Evolutionary conservation across 768 basidiomycete species (phyloP).

Genomic region (Punctularia strigosozonata): DNA sequence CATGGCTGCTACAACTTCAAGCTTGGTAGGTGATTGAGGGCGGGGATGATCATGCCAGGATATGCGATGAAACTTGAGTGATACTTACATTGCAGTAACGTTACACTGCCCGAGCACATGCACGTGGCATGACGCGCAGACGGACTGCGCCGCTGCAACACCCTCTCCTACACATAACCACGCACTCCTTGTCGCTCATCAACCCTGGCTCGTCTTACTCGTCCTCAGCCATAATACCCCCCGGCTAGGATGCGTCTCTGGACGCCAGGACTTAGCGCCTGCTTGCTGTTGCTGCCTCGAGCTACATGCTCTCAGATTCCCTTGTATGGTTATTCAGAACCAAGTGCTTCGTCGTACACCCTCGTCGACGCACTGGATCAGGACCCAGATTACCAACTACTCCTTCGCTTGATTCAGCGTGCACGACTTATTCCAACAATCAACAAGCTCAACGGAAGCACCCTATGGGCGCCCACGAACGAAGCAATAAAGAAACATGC

Average conservation of each 20-base stretch:
- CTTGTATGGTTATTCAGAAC: conserved; percentile 12
- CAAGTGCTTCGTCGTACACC: conserved; percentile 32
- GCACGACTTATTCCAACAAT: conserved; percentile 86
- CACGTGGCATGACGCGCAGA: too few species aligned
- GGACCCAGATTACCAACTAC: conserved; percentile 67
- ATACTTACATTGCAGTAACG: too few species aligned
- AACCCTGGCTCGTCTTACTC: conserved; percentile 3
- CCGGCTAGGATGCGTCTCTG: conserved; percentile 20
- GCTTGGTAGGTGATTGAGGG: neutral
- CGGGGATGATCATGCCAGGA: neutral
- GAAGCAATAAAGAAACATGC: conserved; percentile 60
- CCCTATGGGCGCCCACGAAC: conserved; percentile 94
- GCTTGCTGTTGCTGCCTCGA: too few species aligned
- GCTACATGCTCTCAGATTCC: conserved; percentile 23
- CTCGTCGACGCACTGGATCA: conserved; percentile 68
- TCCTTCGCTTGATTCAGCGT: conserved; percentile 69
- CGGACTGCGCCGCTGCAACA: too few species aligned
- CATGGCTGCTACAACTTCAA: conserved; percentile 19
- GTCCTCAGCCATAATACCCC: neutral
- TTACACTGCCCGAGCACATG: too few species aligned
- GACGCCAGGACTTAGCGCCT: too few species aligned
- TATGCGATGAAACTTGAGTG: too few species aligned
- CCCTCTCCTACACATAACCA: neutral
- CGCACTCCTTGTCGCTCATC: neutral
- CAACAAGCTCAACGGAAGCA: conserved; percentile 71